Evolutionary conservation across 2,329 filamentous ascomycete species (phyloP).

Genomic region (Colletotrichum orchidophilum): DNA sequence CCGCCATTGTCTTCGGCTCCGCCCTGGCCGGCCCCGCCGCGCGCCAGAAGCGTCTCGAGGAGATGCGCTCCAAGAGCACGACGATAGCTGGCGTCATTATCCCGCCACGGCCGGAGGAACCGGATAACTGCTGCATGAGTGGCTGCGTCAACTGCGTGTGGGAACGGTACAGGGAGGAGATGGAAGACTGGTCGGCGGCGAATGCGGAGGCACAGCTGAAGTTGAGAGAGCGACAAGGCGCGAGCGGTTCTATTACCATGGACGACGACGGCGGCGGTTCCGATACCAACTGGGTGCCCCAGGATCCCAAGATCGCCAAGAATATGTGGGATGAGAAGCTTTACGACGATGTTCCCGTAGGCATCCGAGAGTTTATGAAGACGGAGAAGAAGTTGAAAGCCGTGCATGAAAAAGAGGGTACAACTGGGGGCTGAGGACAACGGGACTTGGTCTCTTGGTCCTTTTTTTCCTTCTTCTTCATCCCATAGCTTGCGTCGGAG

Average conservation of each 20-base stretch:
- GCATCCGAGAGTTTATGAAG: conserved; percentile 97
- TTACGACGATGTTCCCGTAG: conserved; percentile 85
- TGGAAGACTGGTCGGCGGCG: conserved; percentile 85
- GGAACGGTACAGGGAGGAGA: conserved; percentile 89
- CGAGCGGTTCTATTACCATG: conserved; percentile 64
- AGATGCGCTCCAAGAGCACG: conserved; percentile 66
- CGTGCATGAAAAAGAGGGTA: conserved; percentile 71
- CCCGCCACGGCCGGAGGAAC: conserved; percentile 86
- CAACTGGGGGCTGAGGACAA: conserved; percentile 49
- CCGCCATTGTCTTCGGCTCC: conserved; percentile 83
- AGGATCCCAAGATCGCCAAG: conserved; percentile 53
- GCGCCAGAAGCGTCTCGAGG: conserved; percentile 67
- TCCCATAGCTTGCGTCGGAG: conserved; percentile 12
- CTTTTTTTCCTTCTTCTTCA: background rate
- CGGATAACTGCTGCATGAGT: conserved; percentile 99
- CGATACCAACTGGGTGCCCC: conserved; percentile 71
- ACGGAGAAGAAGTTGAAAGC: conserved; percentile 90
- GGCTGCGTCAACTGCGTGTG: conserved; percentile 98
- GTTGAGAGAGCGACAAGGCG: conserved; percentile 46
- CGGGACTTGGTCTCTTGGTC: conserved; percentile 13
- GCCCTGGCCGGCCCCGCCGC: conserved; percentile 79
- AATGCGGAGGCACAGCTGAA: conserved; percentile 70
- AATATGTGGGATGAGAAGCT: conserved; percentile 72
- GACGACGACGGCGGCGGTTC: conserved; percentile 84
- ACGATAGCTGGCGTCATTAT: conserved; percentile 82